Evolutionary conservation across 805 yeast genomes (phyloP), one percentile per base, ranked within the genome.

Genomic region (Starmerella etchellsii): DNA sequence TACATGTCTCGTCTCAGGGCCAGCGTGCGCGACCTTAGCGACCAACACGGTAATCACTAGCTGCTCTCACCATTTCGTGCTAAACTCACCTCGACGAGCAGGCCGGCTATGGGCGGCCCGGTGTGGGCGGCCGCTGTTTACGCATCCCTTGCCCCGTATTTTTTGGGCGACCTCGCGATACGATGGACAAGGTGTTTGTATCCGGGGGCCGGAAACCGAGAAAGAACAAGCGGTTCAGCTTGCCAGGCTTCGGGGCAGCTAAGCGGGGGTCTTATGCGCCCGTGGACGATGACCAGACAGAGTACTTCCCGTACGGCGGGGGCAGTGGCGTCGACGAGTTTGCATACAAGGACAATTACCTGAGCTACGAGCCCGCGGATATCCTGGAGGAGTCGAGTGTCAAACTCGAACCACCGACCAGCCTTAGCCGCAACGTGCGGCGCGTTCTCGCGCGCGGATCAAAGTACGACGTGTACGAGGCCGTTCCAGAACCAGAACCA

Each of bases 321-420:
- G 51, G 51, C n/a, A 36, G 26, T 33, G 44, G 42, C 31, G 16
- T 23, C 14, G 39, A 36, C 15, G 21, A 27, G 16, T 23, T 22
- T 18, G 28, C 22, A 22, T 26, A 38, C 34, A 24, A 30, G 15
- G 41, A 40, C 13, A 9, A 33, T 11, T 31, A 34, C 26, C 15
- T 36, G 22, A 42, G 41, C 30, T 49, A 49, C 34, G 53, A 50
- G 41, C 53, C 54, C 14, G 48, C 42, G 11, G 46, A 41, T 31
- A 16, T 29, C 8, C 46, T 50, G 51, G 33, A 29, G 7, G 54
- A 50, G 16, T 32, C 41, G 4, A 31, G 18, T 18, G 46, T 50
- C 5, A 22, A 30, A 3, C 10, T 42, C 1, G 44, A 34, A 4
- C 26, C 36, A 7, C 30, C 37, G 19, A 27, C 24, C 29, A 16